Base-by-base conservation (phyloP, 257 asterid species). In the Solanum paucissectum region DNA sequence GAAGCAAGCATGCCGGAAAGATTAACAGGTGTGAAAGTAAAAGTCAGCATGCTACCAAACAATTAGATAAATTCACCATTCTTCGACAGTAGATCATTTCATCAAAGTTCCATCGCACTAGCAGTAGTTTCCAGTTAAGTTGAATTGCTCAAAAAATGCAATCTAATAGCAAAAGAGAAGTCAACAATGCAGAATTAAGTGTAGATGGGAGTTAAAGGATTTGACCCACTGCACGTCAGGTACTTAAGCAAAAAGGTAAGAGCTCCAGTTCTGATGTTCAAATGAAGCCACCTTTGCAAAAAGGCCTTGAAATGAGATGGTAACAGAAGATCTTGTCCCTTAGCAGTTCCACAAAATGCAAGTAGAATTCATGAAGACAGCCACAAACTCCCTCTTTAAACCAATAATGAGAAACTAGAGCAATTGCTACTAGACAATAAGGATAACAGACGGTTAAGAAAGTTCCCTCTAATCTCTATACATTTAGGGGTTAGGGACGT, bases 1-100 rank as follows among this genome's bases (percentile, higher is more conserved):
- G 99, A 92, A 91, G 93, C 93, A 94, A 92, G 93, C 92, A 96
- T 90, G 92, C 98, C 94, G 89, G 90, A 93, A 91, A 93, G 55
- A 92, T 91, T 91, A 92, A 93, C 94, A 92, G 90, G 36, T 81
- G 92, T 89, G 89, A 88, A 84, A 92, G 95, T 90, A 92, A 75
- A 91, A 91, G 93, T 92, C 95, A 94, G 97, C 92, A 93, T 86
- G 88, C 87, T 89, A 91, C 92, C 93, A 92, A 84, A 90, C 87
- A 89, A 86, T 52, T 90, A 86, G 84, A 88, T 68, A 92, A 55
- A 84, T 91, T 90, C 89, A 92, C 93, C 83, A 88, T 91, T 92
- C 98, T 92, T 90, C 94, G 87, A 93, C 90, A 88, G 89, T 90
- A 92, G 92, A 94, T 87, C 90, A 92, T 89, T 90, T 92, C 95